These are phyloP conservation scores for Dimocarpus longan DNA, from an alignment of 345 rosid species.

Conservation along the genomic window DNA sequence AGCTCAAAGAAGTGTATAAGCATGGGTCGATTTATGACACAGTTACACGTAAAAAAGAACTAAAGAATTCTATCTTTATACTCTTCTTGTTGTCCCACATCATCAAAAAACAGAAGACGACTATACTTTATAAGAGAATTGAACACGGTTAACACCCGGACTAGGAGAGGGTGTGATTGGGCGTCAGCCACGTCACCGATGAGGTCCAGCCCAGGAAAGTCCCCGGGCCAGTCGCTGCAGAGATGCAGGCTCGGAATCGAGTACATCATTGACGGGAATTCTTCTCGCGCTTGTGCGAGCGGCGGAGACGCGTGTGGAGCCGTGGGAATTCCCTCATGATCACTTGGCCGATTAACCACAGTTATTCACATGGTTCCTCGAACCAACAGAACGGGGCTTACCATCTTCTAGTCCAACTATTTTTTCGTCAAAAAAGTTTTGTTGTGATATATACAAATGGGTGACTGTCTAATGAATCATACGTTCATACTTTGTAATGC, in stretches of 20 bases:
- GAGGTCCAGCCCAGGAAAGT: slow-evolving; percentile 1
- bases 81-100: no score
- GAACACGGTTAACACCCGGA: no score
- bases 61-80: no score
- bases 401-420: not conserved
- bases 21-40: no score
- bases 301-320: slow-evolving; percentile 33
- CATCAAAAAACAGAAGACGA: no score
- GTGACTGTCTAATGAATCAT: no score
- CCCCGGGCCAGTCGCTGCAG: slow-evolving; percentile 1
- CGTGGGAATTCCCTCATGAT: not conserved
- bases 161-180: not conserved
- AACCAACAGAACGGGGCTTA: slow-evolving; percentile 24
- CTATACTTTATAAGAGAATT: no score
- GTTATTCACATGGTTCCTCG: slow-evolving; percentile 15
- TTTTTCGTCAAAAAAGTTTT: not conserved
- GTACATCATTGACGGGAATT: not conserved
- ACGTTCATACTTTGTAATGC: no score
- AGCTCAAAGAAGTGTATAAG: no score
- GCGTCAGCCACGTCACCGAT: rapidly evolving
- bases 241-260: slow-evolving; percentile 17
- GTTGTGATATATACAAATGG: no score
- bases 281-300: not conserved
- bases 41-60: no score
- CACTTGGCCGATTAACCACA: not conserved